Evolutionary conservation across 768 basidiomycete genomes (phyloP).

Genomic region (Amanita polypyramis): DNA sequence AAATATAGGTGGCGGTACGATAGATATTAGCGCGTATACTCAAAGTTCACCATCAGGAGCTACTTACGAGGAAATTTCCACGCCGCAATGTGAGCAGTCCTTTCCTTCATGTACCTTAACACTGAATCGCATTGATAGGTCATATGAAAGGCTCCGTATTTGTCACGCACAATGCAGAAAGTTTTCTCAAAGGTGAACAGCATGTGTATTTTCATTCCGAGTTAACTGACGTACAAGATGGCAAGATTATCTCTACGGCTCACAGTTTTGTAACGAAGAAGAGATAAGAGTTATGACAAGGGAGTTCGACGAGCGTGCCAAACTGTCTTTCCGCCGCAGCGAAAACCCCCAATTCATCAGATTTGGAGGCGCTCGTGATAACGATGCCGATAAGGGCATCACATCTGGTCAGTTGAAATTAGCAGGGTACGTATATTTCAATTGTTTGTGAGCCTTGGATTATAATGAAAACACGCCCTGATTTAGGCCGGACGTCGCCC

Average conservation of each 20-base stretch:
- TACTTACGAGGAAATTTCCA: constrained; percentile 29
- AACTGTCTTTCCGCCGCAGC: constrained; percentile 24
- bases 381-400: constrained; percentile 24
- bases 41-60: constrained; percentile 13
- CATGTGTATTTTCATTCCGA: background rate
- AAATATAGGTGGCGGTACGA: constrained; percentile 27
- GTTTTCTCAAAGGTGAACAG: constrained; percentile 21
- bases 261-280: constrained; percentile 20
- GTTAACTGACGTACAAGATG: background rate
- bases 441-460: no score
- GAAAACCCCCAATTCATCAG: constrained; percentile 27
- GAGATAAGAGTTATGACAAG: constrained; percentile 25
- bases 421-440: constrained; percentile 12
- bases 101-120: background rate
- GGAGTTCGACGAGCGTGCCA: constrained; percentile 31
- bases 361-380: constrained; percentile 29
- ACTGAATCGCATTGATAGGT: constrained; percentile 16
- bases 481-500: constrained; percentile 10
- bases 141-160: constrained; percentile 30
- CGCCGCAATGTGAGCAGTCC: constrained; percentile 19
- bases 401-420: constrained; percentile 29
- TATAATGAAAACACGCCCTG: background rate
- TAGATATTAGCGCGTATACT: constrained; percentile 37
- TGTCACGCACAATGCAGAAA: constrained; percentile 24
- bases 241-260: constrained; percentile 24